Evolutionary conservation across 169 alveolate genomes (phyloP).

Genomic region (Cryptosporidium tyzzeri): DNA sequence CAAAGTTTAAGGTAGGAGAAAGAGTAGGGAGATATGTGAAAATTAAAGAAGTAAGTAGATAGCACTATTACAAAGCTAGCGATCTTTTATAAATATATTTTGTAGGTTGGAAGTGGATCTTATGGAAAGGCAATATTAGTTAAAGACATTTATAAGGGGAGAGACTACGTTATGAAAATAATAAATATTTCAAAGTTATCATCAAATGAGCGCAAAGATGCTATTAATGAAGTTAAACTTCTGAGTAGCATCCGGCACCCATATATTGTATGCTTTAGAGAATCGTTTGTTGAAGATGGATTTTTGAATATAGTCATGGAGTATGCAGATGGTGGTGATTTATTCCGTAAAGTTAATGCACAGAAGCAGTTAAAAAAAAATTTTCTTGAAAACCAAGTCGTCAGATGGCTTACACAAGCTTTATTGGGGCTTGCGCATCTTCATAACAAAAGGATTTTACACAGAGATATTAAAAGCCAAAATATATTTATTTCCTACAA

Average conservation of each 20-base stretch:
- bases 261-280: slow-evolving; percentile 88
- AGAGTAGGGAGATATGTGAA: slow-evolving; percentile 60
- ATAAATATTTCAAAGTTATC: slow-evolving; percentile 80
- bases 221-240: slow-evolving; percentile 86
- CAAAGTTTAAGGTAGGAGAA: slow-evolving; percentile 51
- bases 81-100: not conserved
- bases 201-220: slow-evolving; percentile 84
- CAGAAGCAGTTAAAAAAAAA: slow-evolving; percentile 21
- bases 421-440: slow-evolving; percentile 86
- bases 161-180: slow-evolving; percentile 82
- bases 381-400: slow-evolving; percentile 82
- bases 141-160: slow-evolving; percentile 69
- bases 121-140: slow-evolving; percentile 70
- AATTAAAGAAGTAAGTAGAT: slow-evolving; percentile 48
- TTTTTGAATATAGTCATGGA: slow-evolving; percentile 90
- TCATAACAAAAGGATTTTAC: slow-evolving; percentile 88
- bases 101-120: slow-evolving; percentile 73
- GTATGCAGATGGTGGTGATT: slow-evolving; percentile 91
- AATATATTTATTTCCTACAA: slow-evolving; percentile 90
- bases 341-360: slow-evolving; percentile 21
- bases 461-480: slow-evolving; percentile 93
- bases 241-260: slow-evolving; percentile 85
- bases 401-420: slow-evolving; percentile 86
- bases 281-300: slow-evolving; percentile 89
- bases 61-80: not conserved